Evolutionary conservation across 2,329 filamentous ascomycete genomes (phyloP), one percentile per base, ranked within the genome.

Genomic region (Penicillium sp.): DNA sequence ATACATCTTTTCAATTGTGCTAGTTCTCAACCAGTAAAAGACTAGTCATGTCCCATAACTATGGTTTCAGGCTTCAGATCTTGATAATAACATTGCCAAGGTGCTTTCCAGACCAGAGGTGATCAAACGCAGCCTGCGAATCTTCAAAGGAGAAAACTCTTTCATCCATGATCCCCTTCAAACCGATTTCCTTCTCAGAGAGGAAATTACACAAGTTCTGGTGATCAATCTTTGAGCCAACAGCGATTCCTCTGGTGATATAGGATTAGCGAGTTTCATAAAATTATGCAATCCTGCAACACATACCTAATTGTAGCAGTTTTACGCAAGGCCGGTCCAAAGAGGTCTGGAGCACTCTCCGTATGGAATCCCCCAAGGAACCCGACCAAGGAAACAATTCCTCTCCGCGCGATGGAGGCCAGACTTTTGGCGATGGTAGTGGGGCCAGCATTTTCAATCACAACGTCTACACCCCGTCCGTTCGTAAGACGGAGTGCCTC

Each of bases 61-160:
- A 27, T 10, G 5, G 24, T 27, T 27, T 10, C 10, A 10, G 6
- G 5, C 15, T 42, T 36, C 21, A 42, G 6, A 49, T 4, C 26
- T 49, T 55, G 34, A 57, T 54, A 15, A 52, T 49, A 6, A 54
- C 52, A 41, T 54, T 57, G 15, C 54, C 54, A 29, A 51, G 30
- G n/a, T 58, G 55, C 20, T 51, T 53, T 10, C 45, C 52, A 33
- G 46, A 33, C 37, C 46, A 44, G 4, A 52, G 41, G n/a, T 49
- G 34, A 37, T 49, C 48, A 23, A 54, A 54, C 1, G 37, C 55
- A 46, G 42, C 30, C 42, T 42, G n/a, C 1, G 52, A 44, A 13
- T 55, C 18, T 13, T 51, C 52, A n/a, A 58, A 51, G 1, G 20
- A 8, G 33, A 58, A 46, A 13, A 52, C 3, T 4, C 8, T 41